Evolutionary conservation across 306 rosid species (phyloP), one percentile per base, ranked within the genome.

Genomic region (Dalbergia cultrata): DNA sequence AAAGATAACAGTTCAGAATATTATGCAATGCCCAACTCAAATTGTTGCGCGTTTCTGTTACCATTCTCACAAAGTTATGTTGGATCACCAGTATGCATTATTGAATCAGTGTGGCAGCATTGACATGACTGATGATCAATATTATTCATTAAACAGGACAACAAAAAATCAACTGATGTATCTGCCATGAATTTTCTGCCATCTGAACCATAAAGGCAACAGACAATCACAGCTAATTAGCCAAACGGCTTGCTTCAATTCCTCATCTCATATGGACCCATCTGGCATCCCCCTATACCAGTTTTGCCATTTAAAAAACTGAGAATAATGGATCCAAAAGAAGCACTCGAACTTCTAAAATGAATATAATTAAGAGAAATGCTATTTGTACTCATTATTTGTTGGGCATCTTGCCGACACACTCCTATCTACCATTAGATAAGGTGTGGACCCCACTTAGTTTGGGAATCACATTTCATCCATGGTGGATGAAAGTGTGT

Each of bases 11-110:
- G 10, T 4, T 39, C 33, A 75, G 16, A 41, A 53, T 33, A 70
- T 62, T 50, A 85, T 21, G 67, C 14, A 13, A 78, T 57, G 52
- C 58, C 7, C 80, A 69, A 53, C 9, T 70, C 58, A 66, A 79
- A 66, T 57, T 77, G 76, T 61, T 63, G 79, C 77, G 81, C 74
- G 81, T 76, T 82, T 82, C 61, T 67, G 67, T 82, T 72, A 70
- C 61, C 76, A 56, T 70, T 57, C 33, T 70, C 88, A 82, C 76
- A 68, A 69, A 26, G 59, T 58, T 47, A 84, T 59, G 81, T 72
- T 78, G 88, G 90, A 84, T 77, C 85, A 74, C 77, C 74, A 80
- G 57, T 67, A 80, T 84, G 79, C 77, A 58, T 74, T 80, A 85
- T 81, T 85, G 84, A 83, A 78, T 75, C 53, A 78, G 39, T 53